phyloP scores from a whole-genome alignment of 768 basidiomycete species.

The Leucogyrophana mollusca region DNA sequence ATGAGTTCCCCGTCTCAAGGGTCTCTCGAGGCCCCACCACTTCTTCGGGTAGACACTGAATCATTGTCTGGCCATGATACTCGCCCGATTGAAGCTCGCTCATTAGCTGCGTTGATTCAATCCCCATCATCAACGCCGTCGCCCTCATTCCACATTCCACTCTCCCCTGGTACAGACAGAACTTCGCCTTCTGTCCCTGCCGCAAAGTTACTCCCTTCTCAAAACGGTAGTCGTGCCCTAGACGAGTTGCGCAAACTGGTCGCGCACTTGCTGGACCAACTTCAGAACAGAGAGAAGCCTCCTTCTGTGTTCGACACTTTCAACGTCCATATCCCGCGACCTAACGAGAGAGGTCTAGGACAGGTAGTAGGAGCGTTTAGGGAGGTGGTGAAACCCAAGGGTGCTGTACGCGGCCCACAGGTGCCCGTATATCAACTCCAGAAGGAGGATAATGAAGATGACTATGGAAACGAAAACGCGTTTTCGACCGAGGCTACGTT shows the following conservation, averaged over 20 bases:
- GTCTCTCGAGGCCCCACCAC: conserved; percentile 4
- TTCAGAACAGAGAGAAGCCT: conserved; percentile 56
- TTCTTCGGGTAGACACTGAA: conserved; percentile 11
- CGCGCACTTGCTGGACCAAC: conserved; percentile 58
- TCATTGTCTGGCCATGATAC: background rate
- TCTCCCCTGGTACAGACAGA: conserved; percentile 21
- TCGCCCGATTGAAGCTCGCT: too few species aligned
- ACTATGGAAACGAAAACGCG: conserved; percentile 31
- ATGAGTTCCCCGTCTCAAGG: too few species aligned
- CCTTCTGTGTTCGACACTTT: conserved; percentile 49
- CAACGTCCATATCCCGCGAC: conserved; percentile 21
- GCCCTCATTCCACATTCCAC: conserved; percentile 28
- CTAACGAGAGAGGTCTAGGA: conserved; percentile 35
- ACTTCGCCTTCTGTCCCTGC: conserved; percentile 20
- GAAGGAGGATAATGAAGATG: conserved; percentile 32
- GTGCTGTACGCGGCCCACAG: conserved; percentile 7
- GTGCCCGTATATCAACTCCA: conserved; percentile 5
- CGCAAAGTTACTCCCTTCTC: conserved; percentile 17
- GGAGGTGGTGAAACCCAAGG: conserved; percentile 39
- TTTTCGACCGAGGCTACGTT: conserved; percentile 70
- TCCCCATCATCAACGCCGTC: conserved; percentile 18
- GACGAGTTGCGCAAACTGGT: conserved; percentile 72
- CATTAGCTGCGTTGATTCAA: background rate
- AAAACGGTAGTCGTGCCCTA: conserved; percentile 39
- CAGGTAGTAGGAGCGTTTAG: conserved; percentile 45